Evolutionary conservation across 2,329 filamentous ascomycete species (phyloP), one percentile per base, ranked within the genome.

Genomic region (Nemania sp.): DNA sequence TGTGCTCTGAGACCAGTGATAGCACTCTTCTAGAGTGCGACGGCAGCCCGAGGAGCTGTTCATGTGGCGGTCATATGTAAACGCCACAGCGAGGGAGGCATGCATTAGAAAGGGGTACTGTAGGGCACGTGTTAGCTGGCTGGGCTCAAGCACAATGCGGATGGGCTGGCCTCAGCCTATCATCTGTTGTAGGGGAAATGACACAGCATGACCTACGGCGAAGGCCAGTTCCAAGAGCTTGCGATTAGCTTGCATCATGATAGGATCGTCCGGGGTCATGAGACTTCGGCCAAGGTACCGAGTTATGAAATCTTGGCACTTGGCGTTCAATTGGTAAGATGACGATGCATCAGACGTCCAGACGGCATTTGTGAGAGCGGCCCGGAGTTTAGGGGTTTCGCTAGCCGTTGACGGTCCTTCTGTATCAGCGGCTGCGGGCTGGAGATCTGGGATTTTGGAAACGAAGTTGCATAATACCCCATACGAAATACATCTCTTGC

Each of bases 51-150:
- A 45, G 1, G 69, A 57, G 29, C 46, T 54, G 13, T 73, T 72
- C 0, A 73, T 62, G 51, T 74, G 65, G 43, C 76, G 75, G 37
- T 77, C 75, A 48, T 81, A 79, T 20, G 75, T 68, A 12, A 77
- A 62, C 0, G 78, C 75, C 34, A 80, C 75, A 0, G 77, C 78
- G 5, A 81, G 63, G 7, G 74, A 76, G 32, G 78, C 78, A 54
- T 81, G 79, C 78, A 81, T 80, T 17, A 81, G 64, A 42, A 70
- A 79, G 2, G 79, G 79, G 52, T 80, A 59, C 79, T 73, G 47
- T 42, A 61, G 54, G 20, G 13, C 4, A 39, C 12, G 12, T 39
- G 10, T 39, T 4, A 39, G 35, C 10, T 4, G 11, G 35, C 10
- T 4, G 11, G 12, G 15, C 25, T 39, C 11, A 39, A 13, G 35